Conservation (phyloP, 371 early-diverging fungal species). For the Rhizopus delemar region DNA sequence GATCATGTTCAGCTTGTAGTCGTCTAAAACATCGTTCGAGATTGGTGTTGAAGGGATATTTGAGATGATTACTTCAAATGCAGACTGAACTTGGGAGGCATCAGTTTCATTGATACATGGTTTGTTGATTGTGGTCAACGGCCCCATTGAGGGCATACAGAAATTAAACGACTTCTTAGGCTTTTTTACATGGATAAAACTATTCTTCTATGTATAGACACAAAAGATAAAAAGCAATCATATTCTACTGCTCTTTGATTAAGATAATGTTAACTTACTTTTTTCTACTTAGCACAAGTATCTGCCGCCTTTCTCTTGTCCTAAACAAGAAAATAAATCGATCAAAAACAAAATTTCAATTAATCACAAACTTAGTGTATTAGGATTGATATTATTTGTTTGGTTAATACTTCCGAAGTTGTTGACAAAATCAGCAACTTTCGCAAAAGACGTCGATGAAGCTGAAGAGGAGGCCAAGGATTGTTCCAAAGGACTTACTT, state of each 20-base stretch:
- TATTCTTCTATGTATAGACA: slow-evolving; percentile 3
- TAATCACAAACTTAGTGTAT: slow-evolving; percentile 2
- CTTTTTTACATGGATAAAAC: slow-evolving; percentile 4
- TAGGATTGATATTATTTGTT: slow-evolving; percentile 6
- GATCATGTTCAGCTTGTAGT: slow-evolving; percentile 5
- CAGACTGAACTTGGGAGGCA: slow-evolving; percentile 7
- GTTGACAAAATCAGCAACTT: slow-evolving; percentile 3
- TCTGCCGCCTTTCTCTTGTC: slow-evolving; percentile 3
- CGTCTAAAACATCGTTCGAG: slow-evolving; percentile 1
- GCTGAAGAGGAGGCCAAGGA: background rate
- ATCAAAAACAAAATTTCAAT: background rate
- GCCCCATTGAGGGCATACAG: background rate
- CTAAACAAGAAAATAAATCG: slow-evolving; percentile 5
- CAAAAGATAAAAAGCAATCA: background rate
- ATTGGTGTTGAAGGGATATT: slow-evolving; percentile 6
- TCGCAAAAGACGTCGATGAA: background rate
- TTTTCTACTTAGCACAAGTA: slow-evolving; percentile 4
- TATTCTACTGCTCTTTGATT: background rate
- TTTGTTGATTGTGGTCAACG: slow-evolving; percentile 7
- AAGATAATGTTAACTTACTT: slow-evolving; percentile 6
- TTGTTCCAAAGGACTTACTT: background rate
- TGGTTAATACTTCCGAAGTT: slow-evolving; percentile 6
- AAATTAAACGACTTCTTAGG: slow-evolving; percentile 6
- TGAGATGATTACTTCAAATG: slow-evolving; percentile 7
- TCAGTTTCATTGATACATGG: slow-evolving; percentile 4